These are phyloP conservation scores for Capsella rubella DNA, from an alignment of 441 rosid genomes.

Conservation along the genomic window DNA sequence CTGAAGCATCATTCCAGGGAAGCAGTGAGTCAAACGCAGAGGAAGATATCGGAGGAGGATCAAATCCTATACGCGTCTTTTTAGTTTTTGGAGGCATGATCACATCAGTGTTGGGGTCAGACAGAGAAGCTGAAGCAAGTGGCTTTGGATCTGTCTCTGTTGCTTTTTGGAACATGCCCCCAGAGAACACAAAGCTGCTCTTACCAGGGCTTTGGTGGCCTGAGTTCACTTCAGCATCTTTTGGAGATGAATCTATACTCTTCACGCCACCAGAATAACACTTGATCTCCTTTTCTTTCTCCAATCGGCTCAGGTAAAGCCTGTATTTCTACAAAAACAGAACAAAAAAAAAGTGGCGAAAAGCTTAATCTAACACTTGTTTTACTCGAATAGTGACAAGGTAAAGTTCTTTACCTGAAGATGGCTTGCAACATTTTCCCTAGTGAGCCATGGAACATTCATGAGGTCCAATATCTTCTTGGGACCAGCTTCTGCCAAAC, in stretches of 20 bases:
- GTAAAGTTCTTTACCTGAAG: conserved; percentile 59
- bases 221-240: conserved; percentile 53
- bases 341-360: not conserved
- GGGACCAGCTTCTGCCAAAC: conserved; percentile 83
- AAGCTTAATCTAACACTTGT: conserved; percentile 15
- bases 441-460: conserved; percentile 78
- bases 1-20: conserved; percentile 63
- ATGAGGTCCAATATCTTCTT: conserved; percentile 80
- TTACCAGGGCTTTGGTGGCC: conserved; percentile 55
- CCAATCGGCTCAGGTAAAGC: conserved; percentile 86
- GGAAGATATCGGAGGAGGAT: conserved; percentile 53
- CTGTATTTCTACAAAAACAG: conserved; percentile 85
- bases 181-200: conserved; percentile 50
- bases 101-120: conserved; percentile 58
- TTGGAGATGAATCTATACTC: conserved; percentile 60
- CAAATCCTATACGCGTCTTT: conserved; percentile 52
- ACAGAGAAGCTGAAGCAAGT: conserved; percentile 48
- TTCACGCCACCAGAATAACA: conserved; percentile 56
- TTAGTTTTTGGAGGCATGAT: conserved; percentile 49
- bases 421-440: conserved; percentile 87
- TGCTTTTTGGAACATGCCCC: conserved; percentile 51
- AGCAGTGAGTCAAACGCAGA: conserved; percentile 52
- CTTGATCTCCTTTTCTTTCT: conserved; percentile 70
- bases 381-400: not conserved
- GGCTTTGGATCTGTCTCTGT: conserved; percentile 55